A percentile compares a stretch with the other conserved stretches of the same genome.
Conservation (phyloP, 176 grass and related monocot genomes). For the Aegilops umbellulata region DNA sequence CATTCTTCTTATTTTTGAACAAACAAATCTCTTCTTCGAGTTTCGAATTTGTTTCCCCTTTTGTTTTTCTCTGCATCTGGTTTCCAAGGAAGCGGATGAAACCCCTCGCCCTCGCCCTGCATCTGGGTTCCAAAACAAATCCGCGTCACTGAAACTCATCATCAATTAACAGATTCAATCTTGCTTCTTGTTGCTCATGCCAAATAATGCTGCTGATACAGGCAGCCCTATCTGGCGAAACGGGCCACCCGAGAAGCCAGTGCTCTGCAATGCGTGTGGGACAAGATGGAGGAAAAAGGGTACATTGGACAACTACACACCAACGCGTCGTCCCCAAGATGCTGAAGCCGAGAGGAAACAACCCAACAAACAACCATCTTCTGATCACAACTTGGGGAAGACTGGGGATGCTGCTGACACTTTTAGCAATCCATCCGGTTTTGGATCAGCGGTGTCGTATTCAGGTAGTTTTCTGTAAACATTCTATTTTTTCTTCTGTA, state of each 20-base stretch:
- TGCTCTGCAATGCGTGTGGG: conserved; percentile 96
- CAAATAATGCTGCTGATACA: conserved; percentile 38
- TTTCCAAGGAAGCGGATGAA: neutral
- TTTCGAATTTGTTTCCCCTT: neutral
- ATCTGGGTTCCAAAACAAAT: too few species aligned
- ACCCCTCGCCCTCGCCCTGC: too few species aligned
- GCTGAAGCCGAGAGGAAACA: conserved; percentile 38
- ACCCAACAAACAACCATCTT: conserved; percentile 59
- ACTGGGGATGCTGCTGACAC: too few species aligned
- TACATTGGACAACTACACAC: conserved; percentile 81
- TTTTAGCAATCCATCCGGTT: conserved; percentile 58
- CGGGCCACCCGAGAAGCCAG: conserved; percentile 89
- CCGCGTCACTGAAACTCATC: too few species aligned
- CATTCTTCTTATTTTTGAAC: neutral
- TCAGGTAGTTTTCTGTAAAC: neutral
- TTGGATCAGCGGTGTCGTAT: conserved; percentile 69
- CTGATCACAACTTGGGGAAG: conserved; percentile 69
- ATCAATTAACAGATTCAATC: too few species aligned
- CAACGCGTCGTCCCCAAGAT: conserved; percentile 61
- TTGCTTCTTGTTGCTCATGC: conserved; percentile 17
- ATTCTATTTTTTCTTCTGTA: neutral
- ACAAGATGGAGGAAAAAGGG: conserved; percentile 91
- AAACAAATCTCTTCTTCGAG: conserved; percentile 3
- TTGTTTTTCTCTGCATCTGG: neutral
- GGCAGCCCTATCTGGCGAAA: conserved; percentile 94